phyloP scores from a whole-genome alignment of 176 grass and related monocot genomes.

The Lolium multiflorum region DNA sequence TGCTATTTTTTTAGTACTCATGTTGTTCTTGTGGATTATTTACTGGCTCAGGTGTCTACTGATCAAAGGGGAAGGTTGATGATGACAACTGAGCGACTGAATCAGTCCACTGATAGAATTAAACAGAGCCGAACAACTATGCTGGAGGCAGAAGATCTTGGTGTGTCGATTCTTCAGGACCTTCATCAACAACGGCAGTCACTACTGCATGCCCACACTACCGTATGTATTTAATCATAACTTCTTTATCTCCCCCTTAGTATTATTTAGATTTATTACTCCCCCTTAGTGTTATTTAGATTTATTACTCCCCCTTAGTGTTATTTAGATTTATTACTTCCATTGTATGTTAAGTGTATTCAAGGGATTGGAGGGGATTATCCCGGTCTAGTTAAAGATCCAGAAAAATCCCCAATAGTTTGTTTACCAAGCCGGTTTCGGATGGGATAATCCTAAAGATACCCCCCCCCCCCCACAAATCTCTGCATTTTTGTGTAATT shows the following conservation, averaged over 20 bases:
- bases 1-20: slow-evolving; percentile 20
- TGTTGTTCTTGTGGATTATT: slow-evolving; percentile 31
- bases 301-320: not conserved
- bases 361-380: no score
- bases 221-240: slow-evolving; percentile 59
- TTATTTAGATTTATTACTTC: slow-evolving; percentile 16
- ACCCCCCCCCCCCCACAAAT: no score
- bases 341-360: no score
- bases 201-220: slow-evolving; percentile 86
- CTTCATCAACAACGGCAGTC: slow-evolving; percentile 91
- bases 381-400: no score
- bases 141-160: slow-evolving; percentile 87
- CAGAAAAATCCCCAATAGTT: no score
- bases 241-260: not conserved
- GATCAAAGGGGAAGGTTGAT: slow-evolving; percentile 91
- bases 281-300: slow-evolving; percentile 1
- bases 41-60: slow-evolving; percentile 62
- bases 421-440: no score
- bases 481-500: no score
- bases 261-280: slow-evolving; percentile 22
- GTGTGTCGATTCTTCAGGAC: slow-evolving; percentile 89
- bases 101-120: slow-evolving; percentile 81
- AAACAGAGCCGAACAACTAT: slow-evolving; percentile 80
- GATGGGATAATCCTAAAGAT: no score
- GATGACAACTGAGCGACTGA: slow-evolving; percentile 87